Conservation (phyloP, 352 stramenopile species). For the Phytophthora vignae region DNA sequence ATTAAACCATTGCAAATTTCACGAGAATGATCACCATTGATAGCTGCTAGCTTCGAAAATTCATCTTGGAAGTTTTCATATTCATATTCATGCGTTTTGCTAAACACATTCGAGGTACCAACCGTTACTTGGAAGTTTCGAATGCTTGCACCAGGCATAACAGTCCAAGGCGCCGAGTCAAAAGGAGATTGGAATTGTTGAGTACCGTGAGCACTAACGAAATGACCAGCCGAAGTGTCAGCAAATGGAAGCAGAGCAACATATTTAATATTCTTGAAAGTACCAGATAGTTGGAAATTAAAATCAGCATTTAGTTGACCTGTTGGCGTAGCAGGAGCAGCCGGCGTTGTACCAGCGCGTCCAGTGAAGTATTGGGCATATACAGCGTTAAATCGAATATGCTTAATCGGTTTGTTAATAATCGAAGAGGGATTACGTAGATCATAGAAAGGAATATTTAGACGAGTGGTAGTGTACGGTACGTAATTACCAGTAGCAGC, state of each 20-base stretch:
- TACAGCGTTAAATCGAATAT: background rate
- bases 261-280: background rate
- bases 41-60: background rate
- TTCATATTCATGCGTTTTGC: background rate
- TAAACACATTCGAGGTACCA: background rate
- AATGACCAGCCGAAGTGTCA: background rate
- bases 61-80: background rate
- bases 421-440: too few species aligned
- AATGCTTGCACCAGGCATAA: background rate
- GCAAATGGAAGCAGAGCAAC: background rate
- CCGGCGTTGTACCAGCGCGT: background rate
- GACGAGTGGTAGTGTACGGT: too few species aligned
- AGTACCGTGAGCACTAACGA: background rate
- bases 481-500: too few species aligned
- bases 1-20: background rate
- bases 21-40: background rate
- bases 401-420: too few species aligned
- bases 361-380: background rate
- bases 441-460: too few species aligned
- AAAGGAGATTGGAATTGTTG: background rate
- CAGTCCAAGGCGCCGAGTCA: background rate
- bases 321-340: background rate
- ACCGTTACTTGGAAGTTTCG: background rate
- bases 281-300: background rate
- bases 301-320: background rate